Evolutionary conservation across 768 basidiomycete genomes (phyloP), one percentile per base, ranked within the genome.

Genomic region (Lactarius vividus): DNA sequence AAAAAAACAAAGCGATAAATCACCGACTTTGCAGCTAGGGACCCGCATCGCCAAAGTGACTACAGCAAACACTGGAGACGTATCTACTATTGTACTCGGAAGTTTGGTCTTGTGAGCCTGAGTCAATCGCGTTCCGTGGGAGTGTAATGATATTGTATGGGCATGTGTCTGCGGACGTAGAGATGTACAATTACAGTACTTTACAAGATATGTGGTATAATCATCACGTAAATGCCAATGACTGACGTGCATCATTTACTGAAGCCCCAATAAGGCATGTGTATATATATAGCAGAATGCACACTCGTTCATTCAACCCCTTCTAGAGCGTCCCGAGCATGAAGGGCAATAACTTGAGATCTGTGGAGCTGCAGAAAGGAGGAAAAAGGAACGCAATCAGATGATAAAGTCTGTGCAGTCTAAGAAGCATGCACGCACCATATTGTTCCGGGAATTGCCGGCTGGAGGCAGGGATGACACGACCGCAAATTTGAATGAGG

Each of bases 381-480:
- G 33, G 33, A 2, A 0, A 9, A 2, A 33, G 2, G 2, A 16
- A 20, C 10, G 31, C 31, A 53, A 37, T 67, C n/a, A 67, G 61
- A 62, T 35, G 61, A 62, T 35, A 20, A 39, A 15, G 33, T 23
- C 55, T 39, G 16, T 33, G 40, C 16, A 0, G 4, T 18, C 33
- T 33, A 9, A 33, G 33, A 10, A 33, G 31, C 1, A 33, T 9
- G 8, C 33, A 18, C 65, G 39, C n/a, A 67, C 66, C 66, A 39
- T 67, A 67, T 55, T 67, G 66, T 39, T 67, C 66, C 35, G 66
- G 66, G 28, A 67, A 67, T 63, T 67, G 66, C 61, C 66, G 66
- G 15, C 66, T 67, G 16, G 23, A 13, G 35, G 37, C 15, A 8
- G 10, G 16, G 28, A n/a, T 1, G 5, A 8, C 33, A 2, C 33